phyloP scores from a whole-genome alignment of 2,329 filamentous ascomycete genomes.

The Sporothrix inflata region DNA sequence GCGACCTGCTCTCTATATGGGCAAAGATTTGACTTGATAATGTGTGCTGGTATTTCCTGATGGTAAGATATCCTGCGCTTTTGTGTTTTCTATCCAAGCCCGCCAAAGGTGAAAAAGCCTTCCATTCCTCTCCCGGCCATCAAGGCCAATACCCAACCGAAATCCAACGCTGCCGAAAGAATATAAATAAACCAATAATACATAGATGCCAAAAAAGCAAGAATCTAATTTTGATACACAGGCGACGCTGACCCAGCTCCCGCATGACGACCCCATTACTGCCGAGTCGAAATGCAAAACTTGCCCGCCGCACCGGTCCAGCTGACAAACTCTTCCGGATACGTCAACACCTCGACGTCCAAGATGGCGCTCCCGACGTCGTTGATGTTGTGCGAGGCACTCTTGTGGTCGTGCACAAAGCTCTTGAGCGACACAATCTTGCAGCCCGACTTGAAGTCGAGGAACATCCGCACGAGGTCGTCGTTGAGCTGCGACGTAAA shows the following conservation, averaged over 20 bases:
- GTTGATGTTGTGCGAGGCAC: slow-evolving; percentile 73
- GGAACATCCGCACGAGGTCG: slow-evolving; percentile 81
- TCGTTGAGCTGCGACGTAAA: slow-evolving; percentile 89
- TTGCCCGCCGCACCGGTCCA: slow-evolving; percentile 85
- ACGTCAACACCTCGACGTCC: slow-evolving; percentile 67
- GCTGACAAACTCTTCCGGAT: slow-evolving; percentile 76
- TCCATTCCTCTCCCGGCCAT: not conserved
- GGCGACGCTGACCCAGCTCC: not conserved
- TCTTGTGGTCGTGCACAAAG: slow-evolving; percentile 81
- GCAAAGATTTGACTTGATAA: not conserved
- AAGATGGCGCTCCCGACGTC: slow-evolving; percentile 83
- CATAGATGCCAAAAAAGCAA: not conserved
- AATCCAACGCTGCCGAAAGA: not conserved
- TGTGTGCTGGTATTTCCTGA: not conserved
- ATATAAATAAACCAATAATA: slow-evolving; percentile 22
- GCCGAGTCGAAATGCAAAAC: slow-evolving; percentile 87
- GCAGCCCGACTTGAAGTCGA: slow-evolving; percentile 89
- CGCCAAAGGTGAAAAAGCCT: not conserved
- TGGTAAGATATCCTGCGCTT: not conserved
- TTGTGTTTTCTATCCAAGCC: not conserved
- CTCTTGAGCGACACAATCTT: slow-evolving; percentile 90
- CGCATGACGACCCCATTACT: slow-evolving; percentile 44
- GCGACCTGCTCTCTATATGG: not conserved
- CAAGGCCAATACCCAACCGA: not conserved
- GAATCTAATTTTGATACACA: slow-evolving; percentile 19